Conservation (phyloP, 768 basidiomycete species). For the Phylloporus sp. region DNA sequence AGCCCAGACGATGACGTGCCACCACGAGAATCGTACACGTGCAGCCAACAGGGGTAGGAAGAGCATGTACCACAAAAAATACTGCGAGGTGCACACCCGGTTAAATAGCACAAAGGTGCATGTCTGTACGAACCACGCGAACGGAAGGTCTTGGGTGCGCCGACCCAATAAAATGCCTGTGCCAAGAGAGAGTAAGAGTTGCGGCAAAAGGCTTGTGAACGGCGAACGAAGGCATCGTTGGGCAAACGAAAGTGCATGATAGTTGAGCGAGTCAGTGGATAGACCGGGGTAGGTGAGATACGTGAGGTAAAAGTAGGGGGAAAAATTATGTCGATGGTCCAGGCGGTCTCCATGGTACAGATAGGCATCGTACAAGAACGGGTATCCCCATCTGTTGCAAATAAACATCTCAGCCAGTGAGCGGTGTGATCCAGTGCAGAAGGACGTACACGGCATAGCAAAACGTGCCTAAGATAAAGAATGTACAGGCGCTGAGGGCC, state of each 20-base stretch:
- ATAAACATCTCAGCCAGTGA: background rate
- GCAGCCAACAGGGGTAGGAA: constrained; percentile 83
- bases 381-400: constrained; percentile 79
- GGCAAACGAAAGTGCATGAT: constrained; percentile 31
- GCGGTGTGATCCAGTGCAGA: background rate
- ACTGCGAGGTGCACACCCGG: constrained; percentile 98
- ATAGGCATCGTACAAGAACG: constrained; percentile 89
- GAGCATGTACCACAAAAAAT: constrained; percentile 95
- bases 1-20: constrained; percentile 60
- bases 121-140: constrained; percentile 92
- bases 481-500: constrained; percentile 64
- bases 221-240: constrained; percentile 59
- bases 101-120: constrained; percentile 92
- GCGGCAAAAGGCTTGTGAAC: constrained; percentile 78
- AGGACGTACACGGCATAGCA: constrained; percentile 77
- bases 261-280: constrained; percentile 10
- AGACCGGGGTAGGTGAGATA: constrained; percentile 75
- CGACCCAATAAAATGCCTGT: constrained; percentile 71
- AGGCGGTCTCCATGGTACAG: constrained; percentile 87
- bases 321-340: constrained; percentile 98
- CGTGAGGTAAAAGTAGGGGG: constrained; percentile 93
- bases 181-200: constrained; percentile 67
- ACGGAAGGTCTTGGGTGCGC: constrained; percentile 56
- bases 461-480: constrained; percentile 52
- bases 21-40: constrained; percentile 48